These are phyloP conservation scores for Aegilops tauschii DNA, from an alignment of 176 grass and related monocot genomes.

Conservation along the genomic window DNA sequence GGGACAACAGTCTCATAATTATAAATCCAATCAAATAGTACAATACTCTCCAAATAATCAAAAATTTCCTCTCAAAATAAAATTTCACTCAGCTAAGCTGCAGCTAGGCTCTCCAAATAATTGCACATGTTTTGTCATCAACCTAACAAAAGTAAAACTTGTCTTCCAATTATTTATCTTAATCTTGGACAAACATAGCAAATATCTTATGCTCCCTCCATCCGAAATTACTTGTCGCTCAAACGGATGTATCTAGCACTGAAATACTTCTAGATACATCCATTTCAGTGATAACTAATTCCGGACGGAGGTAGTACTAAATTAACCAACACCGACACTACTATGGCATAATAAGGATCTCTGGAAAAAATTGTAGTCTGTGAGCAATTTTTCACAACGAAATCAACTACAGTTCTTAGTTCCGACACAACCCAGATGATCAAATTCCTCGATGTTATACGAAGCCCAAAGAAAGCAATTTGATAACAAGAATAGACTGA, in stretches of 20 bases:
- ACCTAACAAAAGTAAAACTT: not conserved
- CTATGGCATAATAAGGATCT: constrained; percentile 5
- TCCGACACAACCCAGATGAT: not conserved
- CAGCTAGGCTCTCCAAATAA: not conserved
- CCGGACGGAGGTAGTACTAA: not conserved
- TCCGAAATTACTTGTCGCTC: too few species aligned
- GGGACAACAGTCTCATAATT: not conserved
- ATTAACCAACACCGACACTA: not conserved
- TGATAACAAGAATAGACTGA: not conserved
- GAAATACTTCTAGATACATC: too few species aligned
- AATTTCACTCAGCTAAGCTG: not conserved
- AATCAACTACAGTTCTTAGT: not conserved
- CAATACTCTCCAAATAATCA: not conserved
- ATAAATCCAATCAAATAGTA: not conserved
- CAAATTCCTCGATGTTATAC: not conserved
- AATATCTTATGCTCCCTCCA: not conserved
- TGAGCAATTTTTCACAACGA: not conserved
- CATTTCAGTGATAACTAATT: too few species aligned
- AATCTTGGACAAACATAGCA: not conserved
- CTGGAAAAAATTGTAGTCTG: not conserved
- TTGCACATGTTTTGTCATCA: not conserved
- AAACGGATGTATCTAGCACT: too few species aligned
- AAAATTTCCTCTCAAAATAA: not conserved
- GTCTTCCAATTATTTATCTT: not conserved
- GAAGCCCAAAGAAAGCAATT: not conserved